Percentiles rank a stretch among this genome's conserved stretches.
phyloP scores from a whole-genome alignment of 2,329 filamentous ascomycete species.

The Amauroascus verrucosus region DNA sequence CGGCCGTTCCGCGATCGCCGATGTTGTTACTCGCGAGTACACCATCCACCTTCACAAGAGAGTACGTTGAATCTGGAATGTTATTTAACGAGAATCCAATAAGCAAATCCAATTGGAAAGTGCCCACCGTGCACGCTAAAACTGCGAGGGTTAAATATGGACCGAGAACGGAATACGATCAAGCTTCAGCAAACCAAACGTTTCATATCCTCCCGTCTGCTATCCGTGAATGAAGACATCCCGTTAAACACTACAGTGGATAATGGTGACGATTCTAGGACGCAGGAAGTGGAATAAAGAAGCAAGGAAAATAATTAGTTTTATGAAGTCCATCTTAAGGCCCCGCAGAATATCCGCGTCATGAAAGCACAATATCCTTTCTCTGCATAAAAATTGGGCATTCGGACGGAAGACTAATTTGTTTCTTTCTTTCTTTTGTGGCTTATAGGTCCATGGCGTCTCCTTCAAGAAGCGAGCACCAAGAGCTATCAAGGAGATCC shows the following conservation, averaged over 20 bases:
- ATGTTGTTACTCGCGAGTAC: conserved; percentile 99
- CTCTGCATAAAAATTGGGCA: conserved; percentile 19
- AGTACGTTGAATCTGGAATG: conserved; percentile 52
- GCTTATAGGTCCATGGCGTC: conserved; percentile 77
- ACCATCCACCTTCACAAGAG: conserved; percentile 99
- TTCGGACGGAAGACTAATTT: conserved; percentile 61
- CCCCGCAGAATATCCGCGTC: conserved; percentile 21
- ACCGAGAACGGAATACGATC: not conserved
- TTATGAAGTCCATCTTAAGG: conserved; percentile 58
- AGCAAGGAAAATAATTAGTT: conserved; percentile 43
- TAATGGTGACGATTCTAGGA: not conserved
- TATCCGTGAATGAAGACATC: not conserved
- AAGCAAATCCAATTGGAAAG: conserved; percentile 1
- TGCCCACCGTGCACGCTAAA: not conserved
- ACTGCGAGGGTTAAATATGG: conserved; percentile 6
- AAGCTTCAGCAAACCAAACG: not conserved
- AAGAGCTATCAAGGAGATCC: conserved; percentile 99
- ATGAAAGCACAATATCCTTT: conserved; percentile 14
- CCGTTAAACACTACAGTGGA: conserved; percentile 4
- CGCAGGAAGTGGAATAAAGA: conserved; percentile 7
- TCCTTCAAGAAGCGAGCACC: conserved; percentile 99
- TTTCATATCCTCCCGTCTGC: not conserved
- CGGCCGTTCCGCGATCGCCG: conserved; percentile 86
- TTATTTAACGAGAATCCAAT: conserved; percentile 7
- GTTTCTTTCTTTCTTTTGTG: conserved; percentile 27